A percentile compares a stretch with the other conserved stretches of the same genome.
Conservation (phyloP, 2,329 filamentous ascomycete species). For the Microdochium bolleyi region DNA sequence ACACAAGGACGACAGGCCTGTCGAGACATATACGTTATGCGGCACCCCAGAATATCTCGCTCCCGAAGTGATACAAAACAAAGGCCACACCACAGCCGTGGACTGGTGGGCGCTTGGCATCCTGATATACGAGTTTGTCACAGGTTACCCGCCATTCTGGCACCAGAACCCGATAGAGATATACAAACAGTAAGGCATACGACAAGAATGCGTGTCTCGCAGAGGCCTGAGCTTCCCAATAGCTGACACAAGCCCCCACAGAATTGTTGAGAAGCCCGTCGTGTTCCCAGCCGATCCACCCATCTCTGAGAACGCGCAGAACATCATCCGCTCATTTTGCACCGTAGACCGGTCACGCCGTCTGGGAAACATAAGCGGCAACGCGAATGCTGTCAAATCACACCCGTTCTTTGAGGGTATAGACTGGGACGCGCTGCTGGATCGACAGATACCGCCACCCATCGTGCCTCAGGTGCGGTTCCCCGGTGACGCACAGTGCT, state of each 20-base stretch:
- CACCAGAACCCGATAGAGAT: conserved; percentile 82
- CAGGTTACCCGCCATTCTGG: conserved; percentile 82
- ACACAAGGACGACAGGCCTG: conserved; percentile 35
- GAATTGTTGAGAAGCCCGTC: conserved; percentile 72
- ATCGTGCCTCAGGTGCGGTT: conserved; percentile 69
- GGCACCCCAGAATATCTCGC: conserved; percentile 80
- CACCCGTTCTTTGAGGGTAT: conserved; percentile 70
- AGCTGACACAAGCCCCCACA: conserved; percentile 21
- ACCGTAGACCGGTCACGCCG: conserved; percentile 71
- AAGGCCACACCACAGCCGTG: conserved; percentile 67
- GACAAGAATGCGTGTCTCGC: not conserved
- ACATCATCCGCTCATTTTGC: conserved; percentile 70
- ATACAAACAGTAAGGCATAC: conserved; percentile 58
- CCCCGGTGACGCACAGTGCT: conserved; percentile 70
- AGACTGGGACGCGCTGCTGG: conserved; percentile 66
- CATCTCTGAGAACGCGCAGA: conserved; percentile 61
- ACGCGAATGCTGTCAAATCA: conserved; percentile 61
- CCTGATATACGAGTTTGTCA: conserved; percentile 76
- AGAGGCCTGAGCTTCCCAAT: not conserved
- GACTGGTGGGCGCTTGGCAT: conserved; percentile 88
- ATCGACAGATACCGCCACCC: conserved; percentile 56
- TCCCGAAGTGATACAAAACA: conserved; percentile 78
- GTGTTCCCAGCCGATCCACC: conserved; percentile 60
- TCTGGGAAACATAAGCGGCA: conserved; percentile 71
- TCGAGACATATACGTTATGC: conserved; percentile 76